Evolutionary conservation across 208 protist species (phyloP).

Genomic region (Trichomonas gallinae): DNA sequence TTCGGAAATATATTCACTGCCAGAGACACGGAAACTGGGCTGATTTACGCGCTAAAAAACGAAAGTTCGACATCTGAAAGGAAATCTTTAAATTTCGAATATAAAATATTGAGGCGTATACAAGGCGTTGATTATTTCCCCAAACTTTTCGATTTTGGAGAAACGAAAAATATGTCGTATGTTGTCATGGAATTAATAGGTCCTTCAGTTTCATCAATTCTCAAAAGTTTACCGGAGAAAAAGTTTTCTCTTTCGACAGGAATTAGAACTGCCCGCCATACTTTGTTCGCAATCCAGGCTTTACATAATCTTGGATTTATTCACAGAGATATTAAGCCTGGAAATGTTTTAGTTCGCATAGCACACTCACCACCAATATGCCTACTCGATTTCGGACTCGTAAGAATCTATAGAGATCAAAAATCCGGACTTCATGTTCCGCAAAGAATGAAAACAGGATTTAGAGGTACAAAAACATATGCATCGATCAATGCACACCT

Average conservation of each 20-base stretch:
- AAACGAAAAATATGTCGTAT: background rate
- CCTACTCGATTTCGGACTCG: background rate
- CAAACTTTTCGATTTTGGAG: background rate
- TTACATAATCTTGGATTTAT: background rate
- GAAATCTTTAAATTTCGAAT: background rate
- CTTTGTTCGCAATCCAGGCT: background rate
- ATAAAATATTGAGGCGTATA: background rate
- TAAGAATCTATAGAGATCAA: background rate
- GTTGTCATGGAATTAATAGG: background rate
- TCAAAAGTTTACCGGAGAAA: background rate
- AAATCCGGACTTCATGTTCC: background rate
- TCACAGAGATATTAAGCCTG: background rate
- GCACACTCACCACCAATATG: background rate
- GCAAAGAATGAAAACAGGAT: background rate
- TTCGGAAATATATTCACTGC: constrained; percentile 11
- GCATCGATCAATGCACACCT: background rate
- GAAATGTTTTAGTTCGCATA: background rate
- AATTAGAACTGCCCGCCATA: background rate
- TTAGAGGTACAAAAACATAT: constrained; percentile 8
- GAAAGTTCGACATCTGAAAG: background rate
- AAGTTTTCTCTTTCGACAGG: background rate
- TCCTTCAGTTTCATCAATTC: background rate
- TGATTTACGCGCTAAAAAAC: constrained; percentile 1
- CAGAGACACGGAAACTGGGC: background rate
- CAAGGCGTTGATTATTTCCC: background rate